phyloP scores from a whole-genome alignment of 176 grass and related monocot species.

The Miscanthus lutarioriparius region DNA sequence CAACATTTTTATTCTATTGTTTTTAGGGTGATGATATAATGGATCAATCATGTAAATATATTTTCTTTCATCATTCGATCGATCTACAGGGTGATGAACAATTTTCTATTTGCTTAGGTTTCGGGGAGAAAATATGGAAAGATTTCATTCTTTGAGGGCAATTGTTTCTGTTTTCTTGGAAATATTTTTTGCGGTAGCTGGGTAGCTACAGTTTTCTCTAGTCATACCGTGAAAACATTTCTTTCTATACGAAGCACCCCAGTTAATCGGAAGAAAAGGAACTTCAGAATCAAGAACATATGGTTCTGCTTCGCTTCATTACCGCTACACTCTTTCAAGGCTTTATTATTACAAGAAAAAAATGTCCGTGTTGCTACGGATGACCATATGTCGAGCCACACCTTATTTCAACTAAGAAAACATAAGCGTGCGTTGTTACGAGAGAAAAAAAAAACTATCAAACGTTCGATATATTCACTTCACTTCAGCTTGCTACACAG shows the following conservation, averaged over 20 bases:
- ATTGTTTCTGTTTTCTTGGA: neutral
- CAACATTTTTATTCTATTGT: neutral
- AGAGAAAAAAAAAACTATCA: no score
- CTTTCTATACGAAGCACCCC: neutral
- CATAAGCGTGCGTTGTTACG: no score
- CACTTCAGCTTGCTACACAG: no score
- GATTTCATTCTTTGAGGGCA: neutral
- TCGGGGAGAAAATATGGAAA: neutral
- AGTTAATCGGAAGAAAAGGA: neutral
- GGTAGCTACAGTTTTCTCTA: neutral
- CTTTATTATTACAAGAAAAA: no score
- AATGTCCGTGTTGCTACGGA: no score
- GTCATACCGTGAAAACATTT: neutral
- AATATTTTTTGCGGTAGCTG: neutral
- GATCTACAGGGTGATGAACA: neutral
- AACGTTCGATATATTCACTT: no score
- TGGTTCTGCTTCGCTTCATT: neutral
- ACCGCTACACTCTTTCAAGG: no score
- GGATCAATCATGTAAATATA: slow-evolving; percentile 31
- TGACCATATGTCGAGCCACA: no score
- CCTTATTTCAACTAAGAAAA: no score
- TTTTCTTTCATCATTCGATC: neutral
- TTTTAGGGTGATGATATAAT: neutral
- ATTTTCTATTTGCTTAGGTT: neutral
- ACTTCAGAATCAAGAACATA: neutral